Conservation (phyloP, 371 early-diverging fungal genomes). For the Mucor plumbeus region DNA sequence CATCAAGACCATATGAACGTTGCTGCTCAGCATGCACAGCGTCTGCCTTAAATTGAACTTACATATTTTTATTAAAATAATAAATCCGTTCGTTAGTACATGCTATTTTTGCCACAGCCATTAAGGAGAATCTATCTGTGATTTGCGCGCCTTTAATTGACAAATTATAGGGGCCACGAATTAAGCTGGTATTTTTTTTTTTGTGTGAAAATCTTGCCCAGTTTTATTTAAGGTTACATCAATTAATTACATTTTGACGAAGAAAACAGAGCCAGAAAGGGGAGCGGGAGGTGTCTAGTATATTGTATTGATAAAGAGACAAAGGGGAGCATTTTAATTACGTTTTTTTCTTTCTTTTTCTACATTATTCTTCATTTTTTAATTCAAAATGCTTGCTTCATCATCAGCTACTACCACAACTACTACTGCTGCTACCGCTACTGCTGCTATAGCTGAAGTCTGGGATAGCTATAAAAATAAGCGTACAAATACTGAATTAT, state of each 20-base stretch:
- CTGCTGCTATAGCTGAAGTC: slow-evolving; percentile 3
- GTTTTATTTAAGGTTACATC: slow-evolving; percentile 8
- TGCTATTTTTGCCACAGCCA: background rate
- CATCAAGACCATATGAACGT: slow-evolving; percentile 22
- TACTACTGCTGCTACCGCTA: slow-evolving; percentile 23
- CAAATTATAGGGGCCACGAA: background rate
- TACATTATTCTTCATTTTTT: slow-evolving; percentile 6
- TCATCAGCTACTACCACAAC: background rate
- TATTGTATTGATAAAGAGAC: background rate
- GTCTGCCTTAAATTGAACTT: background rate
- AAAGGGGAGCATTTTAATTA: background rate
- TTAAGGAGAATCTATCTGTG: background rate
- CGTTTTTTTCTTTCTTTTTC: background rate
- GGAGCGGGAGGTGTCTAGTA: background rate
- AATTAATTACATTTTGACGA: background rate
- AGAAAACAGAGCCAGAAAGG: slow-evolving; percentile 1
- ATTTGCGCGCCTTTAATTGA: slow-evolving; percentile 6
- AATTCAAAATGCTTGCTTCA: slow-evolving; percentile 9
- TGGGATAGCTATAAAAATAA: slow-evolving; percentile 47
- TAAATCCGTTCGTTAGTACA: background rate
- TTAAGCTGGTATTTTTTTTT: background rate
- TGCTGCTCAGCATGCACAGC: slow-evolving; percentile 26
- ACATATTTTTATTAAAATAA: background rate
- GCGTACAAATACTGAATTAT: slow-evolving; percentile 38
- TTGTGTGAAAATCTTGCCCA: slow-evolving; percentile 1